Percentiles rank a stretch among this genome's conserved stretches.
phyloP scores from a whole-genome alignment of 306 rosid genomes.

The Prosopis cineraria region DNA sequence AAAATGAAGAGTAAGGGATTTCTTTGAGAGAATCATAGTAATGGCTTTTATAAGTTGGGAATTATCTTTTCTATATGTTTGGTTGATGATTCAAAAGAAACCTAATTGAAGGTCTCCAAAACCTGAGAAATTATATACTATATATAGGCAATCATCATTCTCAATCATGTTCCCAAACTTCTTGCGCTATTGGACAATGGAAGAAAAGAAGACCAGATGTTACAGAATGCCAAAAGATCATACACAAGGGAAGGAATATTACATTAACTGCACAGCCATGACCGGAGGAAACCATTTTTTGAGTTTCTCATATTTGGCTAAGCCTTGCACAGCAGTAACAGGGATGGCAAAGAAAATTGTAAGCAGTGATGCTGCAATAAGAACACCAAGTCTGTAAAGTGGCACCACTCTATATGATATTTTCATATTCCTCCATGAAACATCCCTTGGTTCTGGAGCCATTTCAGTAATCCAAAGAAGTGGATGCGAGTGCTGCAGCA shows the following conservation, averaged over 20 bases:
- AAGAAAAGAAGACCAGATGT: constrained; percentile 12
- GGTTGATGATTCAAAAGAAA: not conserved
- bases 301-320: constrained; percentile 84
- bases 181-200: not conserved
- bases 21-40: not conserved
- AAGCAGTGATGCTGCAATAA: constrained; percentile 71
- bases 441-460: constrained; percentile 93
- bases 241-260: constrained; percentile 37
- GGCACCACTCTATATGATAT: constrained; percentile 62
- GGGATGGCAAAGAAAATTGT: constrained; percentile 88
- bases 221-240: constrained; percentile 3
- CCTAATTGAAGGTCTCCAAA: constrained; percentile 14
- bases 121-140: not conserved
- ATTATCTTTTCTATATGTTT: not conserved
- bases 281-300: constrained; percentile 96
- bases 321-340: constrained; percentile 94
- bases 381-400: constrained; percentile 60
- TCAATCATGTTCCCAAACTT: not conserved
- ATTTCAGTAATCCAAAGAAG: constrained; percentile 78
- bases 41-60: not conserved
- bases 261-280: constrained; percentile 83
- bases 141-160: not conserved
- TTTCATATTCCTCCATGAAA: constrained; percentile 87
- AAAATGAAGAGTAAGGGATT: not conserved
- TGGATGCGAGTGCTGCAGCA: constrained; percentile 80